A percentile compares a stretch with the other conserved stretches of the same genome.
These are phyloP conservation scores for Elaphomyces granulatus DNA, from an alignment of 495 filamentous ascomycete genomes.

Conservation along the genomic window DNA sequence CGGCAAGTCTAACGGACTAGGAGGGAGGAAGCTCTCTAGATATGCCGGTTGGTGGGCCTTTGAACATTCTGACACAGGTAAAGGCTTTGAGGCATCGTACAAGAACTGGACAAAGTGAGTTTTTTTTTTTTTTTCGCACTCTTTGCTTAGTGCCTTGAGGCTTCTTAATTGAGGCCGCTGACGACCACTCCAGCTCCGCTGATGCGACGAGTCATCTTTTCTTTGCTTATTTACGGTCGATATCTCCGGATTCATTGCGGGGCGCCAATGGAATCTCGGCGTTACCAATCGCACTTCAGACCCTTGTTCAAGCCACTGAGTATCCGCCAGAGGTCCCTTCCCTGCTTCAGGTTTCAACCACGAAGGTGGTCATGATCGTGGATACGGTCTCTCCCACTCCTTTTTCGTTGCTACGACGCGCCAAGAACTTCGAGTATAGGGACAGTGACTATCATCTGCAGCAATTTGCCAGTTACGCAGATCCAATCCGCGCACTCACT, in stretches of 20 bases:
- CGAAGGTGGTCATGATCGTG: slow-evolving; percentile 92
- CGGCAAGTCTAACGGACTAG: slow-evolving; percentile 84
- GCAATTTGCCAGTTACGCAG: slow-evolving; percentile 74
- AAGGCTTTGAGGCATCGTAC: slow-evolving; percentile 94
- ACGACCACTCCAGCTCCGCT: slow-evolving; percentile 48
- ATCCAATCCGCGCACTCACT: slow-evolving; percentile 75
- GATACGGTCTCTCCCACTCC: slow-evolving; percentile 91
- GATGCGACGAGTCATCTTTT: slow-evolving; percentile 95
- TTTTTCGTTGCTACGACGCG: slow-evolving; percentile 77
- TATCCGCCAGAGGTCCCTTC: slow-evolving; percentile 76
- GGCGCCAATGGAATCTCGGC: slow-evolving; percentile 62
- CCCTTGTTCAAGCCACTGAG: slow-evolving; percentile 80
- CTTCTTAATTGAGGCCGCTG: slow-evolving; percentile 7
- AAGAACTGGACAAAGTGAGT: slow-evolving; percentile 59
- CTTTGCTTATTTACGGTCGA: slow-evolving; percentile 88
- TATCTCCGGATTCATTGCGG: slow-evolving; percentile 60
- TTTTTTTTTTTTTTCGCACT: too few relatives aligned
- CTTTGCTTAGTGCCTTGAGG: background rate
- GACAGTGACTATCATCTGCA: slow-evolving; percentile 73
- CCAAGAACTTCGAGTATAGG: slow-evolving; percentile 89
- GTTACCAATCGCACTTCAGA: slow-evolving; percentile 79
- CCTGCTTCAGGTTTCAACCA: slow-evolving; percentile 63
- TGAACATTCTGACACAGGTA: slow-evolving; percentile 68
- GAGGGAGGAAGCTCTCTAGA: slow-evolving; percentile 83
- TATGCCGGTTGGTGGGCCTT: slow-evolving; percentile 99